phyloP scores from a whole-genome alignment of 31 red algal species.

The Bonnemaisonia californica region DNA sequence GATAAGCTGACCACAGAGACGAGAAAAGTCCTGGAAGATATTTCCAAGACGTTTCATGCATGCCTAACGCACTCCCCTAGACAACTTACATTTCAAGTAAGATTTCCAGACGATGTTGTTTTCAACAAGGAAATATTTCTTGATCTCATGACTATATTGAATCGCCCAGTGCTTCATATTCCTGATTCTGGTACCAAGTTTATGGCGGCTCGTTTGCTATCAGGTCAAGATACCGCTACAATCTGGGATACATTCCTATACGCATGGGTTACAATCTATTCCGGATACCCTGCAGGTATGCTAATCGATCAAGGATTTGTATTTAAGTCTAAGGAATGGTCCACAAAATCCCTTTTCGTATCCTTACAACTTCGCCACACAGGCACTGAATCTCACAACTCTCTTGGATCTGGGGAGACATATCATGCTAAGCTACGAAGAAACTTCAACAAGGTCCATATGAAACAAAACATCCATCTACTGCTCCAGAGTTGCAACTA shows the following conservation, averaged over 20 bases:
- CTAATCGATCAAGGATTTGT: constrained; percentile 8
- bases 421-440: constrained; percentile 17
- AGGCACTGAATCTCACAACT: constrained; percentile 26
- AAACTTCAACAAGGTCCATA: neutral
- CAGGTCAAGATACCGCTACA: neutral
- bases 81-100: neutral
- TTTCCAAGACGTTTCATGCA: constrained; percentile 1
- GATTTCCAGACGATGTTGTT: neutral
- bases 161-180: constrained; percentile 1
- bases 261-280: neutral
- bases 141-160: neutral
- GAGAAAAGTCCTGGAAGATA: neutral
- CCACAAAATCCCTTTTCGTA: neutral
- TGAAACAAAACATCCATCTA: too few species aligned
- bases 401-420: constrained; percentile 18
- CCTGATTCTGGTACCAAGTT: neutral
- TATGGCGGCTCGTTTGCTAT: neutral
- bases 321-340: neutral
- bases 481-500: too few species aligned
- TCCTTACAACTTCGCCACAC: constrained; percentile 8
- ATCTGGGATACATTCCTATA: constrained; percentile 14
- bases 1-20: neutral
- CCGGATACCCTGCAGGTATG: neutral
- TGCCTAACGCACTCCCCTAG: neutral
- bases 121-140: constrained; percentile 17